Evolutionary conservation across 73 alveolate species (phyloP), one percentile per base, ranked within the genome.

Genomic region (Paramecium biaurelia): DNA sequence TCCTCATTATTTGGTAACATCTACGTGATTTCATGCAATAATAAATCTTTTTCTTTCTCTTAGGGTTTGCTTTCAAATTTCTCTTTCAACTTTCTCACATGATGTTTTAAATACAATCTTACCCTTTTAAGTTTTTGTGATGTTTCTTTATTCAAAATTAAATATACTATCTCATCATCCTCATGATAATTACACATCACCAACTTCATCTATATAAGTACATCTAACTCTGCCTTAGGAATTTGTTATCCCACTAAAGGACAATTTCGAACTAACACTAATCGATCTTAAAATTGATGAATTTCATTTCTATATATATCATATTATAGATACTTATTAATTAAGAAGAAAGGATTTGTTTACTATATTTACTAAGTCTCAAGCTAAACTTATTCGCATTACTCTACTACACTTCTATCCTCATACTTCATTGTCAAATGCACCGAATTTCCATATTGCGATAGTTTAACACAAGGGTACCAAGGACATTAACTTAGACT

Each of bases 381-480:
- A 12, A 35, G 18, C 24, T 72, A 42, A 6, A 35, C 58, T 35
- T 12, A 2, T 38, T 72, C 86, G 2, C 12, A 7, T 3, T 35
- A 37, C 38, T 37, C 56, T 72, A 72, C 58, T 72, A 37, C 63
- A 72, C 86, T 72, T 0, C 56, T 35, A 72, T 72, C 86, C 10
- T 72, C 57, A 15, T 28, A 20, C 38, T 72, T 42, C 45, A 35
- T 34, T 34, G 56, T 20, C 58, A 72, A 37, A 21, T 34, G n/a
- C 8, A 72, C 26, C 14, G 23, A 57, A 92, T 92, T 72, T 30
- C 95, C 97, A 11, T 35, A 45, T 26, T 92, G 76, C 85, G 70
- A 87, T 85, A 94, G 85, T 32, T 37, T 76, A 2, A 94, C 92
- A 32, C 92, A 76, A 8, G 95, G 97, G 76, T 85, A 84, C 93